These are phyloP conservation scores for Turritis glabra DNA, from an alignment of 345 rosid species.

Conservation along the genomic window DNA sequence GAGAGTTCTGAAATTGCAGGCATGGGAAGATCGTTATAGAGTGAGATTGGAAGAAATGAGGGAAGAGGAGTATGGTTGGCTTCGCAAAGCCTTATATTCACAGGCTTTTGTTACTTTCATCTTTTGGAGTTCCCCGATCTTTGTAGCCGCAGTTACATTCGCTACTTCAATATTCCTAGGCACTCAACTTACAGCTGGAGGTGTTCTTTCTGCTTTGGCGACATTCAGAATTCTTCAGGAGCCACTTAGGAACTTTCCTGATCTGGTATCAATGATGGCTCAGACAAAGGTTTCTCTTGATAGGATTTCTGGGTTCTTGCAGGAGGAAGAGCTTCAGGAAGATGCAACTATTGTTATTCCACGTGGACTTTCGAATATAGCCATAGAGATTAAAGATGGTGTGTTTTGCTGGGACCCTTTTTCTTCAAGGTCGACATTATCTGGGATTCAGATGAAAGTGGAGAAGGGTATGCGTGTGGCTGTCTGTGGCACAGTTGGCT, in stretches of 20 bases:
- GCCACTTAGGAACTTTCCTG: constrained; percentile 99
- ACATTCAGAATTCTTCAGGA: constrained; percentile 99
- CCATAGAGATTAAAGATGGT: constrained; percentile 82
- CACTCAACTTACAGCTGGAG: constrained; percentile 86
- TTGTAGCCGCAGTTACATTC: constrained; percentile 92
- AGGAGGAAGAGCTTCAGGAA: constrained; percentile 92
- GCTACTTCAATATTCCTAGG: constrained; percentile 91
- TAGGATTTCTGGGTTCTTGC: constrained; percentile 94
- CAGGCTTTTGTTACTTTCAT: constrained; percentile 96
- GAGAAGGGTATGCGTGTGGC: constrained; percentile 97
- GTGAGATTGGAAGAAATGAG: constrained; percentile 87
- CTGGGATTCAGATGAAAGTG: constrained; percentile 77
- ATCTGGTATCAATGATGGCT: constrained; percentile 98
- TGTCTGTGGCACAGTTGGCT: constrained; percentile 97
- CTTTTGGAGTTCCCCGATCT: constrained; percentile 99
- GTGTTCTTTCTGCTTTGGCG: constrained; percentile 98
- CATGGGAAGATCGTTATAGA: constrained; percentile 97
- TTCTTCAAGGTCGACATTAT: constrained; percentile 69
- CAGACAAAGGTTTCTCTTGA: constrained; percentile 99
- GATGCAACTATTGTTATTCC: constrained; percentile 89
- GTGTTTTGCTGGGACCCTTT: constrained; percentile 86
- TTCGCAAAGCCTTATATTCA: constrained; percentile 91
- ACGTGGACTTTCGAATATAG: constrained; percentile 59
- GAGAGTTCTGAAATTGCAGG: constrained; percentile 97
- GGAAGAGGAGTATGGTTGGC: constrained; percentile 86